Base-by-base conservation (phyloP, 1,284 basidiomycete species). In the Puccinia brachypodii region DNA sequence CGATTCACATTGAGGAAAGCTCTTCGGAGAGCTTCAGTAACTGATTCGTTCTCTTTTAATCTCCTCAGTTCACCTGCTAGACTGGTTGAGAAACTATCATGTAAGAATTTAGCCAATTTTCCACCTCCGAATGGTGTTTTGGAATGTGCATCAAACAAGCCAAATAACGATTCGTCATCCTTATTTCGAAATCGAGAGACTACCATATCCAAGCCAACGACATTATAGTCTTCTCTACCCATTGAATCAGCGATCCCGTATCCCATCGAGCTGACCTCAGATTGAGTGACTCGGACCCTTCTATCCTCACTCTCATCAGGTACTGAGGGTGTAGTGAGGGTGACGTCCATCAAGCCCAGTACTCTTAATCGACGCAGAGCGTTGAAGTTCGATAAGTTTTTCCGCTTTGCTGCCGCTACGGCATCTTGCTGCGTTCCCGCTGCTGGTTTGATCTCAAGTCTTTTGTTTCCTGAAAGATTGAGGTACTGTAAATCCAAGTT, bases 231-330 rank as follows among this genome's bases (percentile, higher is more conserved):
- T 76, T 86, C 84, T 74, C 90, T 89, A 44, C 95, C 95, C 50
- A 99, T 89, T n/a, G 93, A 94, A 86, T 99, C 96, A 0, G 96
- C 94, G 82, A 99, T 97, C 13, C 96, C 97, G 85, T 99, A 99
- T 22, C 92, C 92, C 94, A 99, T 95, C 82, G 91, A 91, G 87
- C 94, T 94, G 83, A 98, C 92, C 76, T 94, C 93, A 2, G 94
- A 95, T 66, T 92, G 89, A 7, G 96, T 96, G 0, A 95, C 97
- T 68, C 97, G 92, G 4, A 99, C 92, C 9, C 97, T 92, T 40
- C 95, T 91, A 80, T 96, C 92, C 82, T 96, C 94, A 83, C 89
- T 92, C 86, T 98, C 96, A 86, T 98, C 96, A 0, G 95, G 95
- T 38, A 96, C 89, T 72, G 91, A 91, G 6, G 88, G 92, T 86